Evolutionary conservation across 2,329 filamentous ascomycete species (phyloP), one percentile per base, ranked within the genome.

Genomic region (Aspergillus persii): DNA sequence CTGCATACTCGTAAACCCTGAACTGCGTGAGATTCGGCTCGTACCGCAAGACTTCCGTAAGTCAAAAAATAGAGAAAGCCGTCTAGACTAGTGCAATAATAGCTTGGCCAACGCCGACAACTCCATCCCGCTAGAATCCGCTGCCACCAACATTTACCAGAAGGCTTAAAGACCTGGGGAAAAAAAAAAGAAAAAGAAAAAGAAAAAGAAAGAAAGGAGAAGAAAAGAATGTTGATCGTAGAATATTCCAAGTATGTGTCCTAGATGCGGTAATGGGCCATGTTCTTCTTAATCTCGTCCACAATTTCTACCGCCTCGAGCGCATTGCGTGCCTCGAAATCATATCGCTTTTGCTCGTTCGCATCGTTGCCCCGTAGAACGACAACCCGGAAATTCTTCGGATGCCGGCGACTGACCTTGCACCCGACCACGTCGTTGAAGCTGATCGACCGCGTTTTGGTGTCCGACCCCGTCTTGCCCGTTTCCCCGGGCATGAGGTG

Each of bases 271-370:
- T 79, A 77, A 68, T 76, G 76, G 60, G 70, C 78, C 70, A 85
- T 81, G 51, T 84, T 85, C 69, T 80, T 84, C 74, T 84, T 84
- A 50, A 89, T 86, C 74, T 88, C 86, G 51, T 80, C 79, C 51
- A 88, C 85, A 71, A 88, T 87, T 68, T 85, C 84, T 56, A 80
- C 76, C 15, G 86, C 85, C 70, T 89, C 86, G 27, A 79, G 76
- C 8, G 79, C 76, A 62, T 78, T 86, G 54, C 78, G 77, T 48
- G 85, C 84, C 70, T 88, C 86, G 71, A 89, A 88, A 66, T 89
- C 86, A 72, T 89, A 89, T 62, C 86, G 72, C 73, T 89, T 89
- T 64, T 84, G 84, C 72, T 88, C 86, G 31, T 81, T 81, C 65
- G 85, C 81, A 71, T 88, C 86, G 50, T 83, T 81, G 63, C 85